These are phyloP conservation scores for Biscutella laevigata DNA, from an alignment of 441 rosid species.

Conservation along the genomic window DNA sequence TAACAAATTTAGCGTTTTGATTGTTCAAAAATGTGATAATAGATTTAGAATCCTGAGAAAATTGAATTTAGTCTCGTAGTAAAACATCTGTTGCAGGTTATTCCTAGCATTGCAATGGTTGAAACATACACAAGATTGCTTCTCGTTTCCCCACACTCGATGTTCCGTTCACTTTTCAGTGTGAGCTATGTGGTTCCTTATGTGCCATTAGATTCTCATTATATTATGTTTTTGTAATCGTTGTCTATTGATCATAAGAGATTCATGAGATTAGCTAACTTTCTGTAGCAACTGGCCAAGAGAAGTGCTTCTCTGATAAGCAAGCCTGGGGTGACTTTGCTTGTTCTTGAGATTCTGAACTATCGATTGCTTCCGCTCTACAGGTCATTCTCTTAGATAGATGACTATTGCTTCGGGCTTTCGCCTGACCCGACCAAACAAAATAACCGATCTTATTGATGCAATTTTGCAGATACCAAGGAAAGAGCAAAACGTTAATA, in stretches of 20 bases:
- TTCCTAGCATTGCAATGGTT: slow-evolving; percentile 97
- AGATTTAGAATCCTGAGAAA: not conserved
- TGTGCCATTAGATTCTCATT: slow-evolving; percentile 3
- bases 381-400: slow-evolving; percentile 38
- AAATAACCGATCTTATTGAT: slow-evolving; percentile 8
- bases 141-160: slow-evolving; percentile 80
- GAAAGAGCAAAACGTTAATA: slow-evolving; percentile 84
- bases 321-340: slow-evolving; percentile 85
- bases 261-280: slow-evolving; percentile 22
- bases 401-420: not conserved
- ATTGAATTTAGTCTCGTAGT: slow-evolving; percentile 12
- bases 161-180: slow-evolving; percentile 84
- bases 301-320: slow-evolving; percentile 71
- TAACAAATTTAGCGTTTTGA: not conserved
- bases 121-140: slow-evolving; percentile 93
- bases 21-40: not conserved
- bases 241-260: not conserved
- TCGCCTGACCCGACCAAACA: slow-evolving; percentile 9
- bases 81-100: slow-evolving; percentile 51
- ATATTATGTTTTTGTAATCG: not conserved
- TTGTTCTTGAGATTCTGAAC: slow-evolving; percentile 88
- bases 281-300: slow-evolving; percentile 81
- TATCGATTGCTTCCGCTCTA: slow-evolving; percentile 93
- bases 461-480: slow-evolving; percentile 67
- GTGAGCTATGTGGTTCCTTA: slow-evolving; percentile 40